Evolutionary conservation across 352 stramenopile species (phyloP).

Genomic region (Globisporangium radiosum): DNA sequence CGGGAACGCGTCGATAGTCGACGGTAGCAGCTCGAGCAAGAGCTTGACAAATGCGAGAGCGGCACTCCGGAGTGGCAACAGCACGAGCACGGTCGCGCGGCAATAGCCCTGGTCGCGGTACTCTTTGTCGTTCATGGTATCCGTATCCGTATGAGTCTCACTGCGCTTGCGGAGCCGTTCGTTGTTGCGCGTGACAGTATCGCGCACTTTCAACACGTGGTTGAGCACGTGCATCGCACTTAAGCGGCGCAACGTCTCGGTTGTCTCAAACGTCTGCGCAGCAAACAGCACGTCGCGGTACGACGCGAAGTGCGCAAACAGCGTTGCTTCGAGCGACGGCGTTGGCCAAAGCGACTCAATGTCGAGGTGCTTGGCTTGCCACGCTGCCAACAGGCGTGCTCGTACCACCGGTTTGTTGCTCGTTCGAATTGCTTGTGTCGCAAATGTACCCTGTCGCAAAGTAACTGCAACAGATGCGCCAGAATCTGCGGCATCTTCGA

Average conservation of each 20-base stretch:
- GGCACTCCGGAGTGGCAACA: conserved; percentile 61
- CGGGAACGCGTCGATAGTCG: conserved; percentile 50
- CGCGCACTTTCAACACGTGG: conserved; percentile 67
- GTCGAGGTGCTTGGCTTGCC: conserved; percentile 35
- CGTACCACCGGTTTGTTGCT: conserved; percentile 32
- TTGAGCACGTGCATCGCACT: conserved; percentile 76
- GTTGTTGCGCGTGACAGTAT: conserved; percentile 66
- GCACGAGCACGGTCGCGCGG: conserved; percentile 57
- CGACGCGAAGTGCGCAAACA: conserved; percentile 40
- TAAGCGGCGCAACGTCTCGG: conserved; percentile 39
- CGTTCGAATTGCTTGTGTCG: conserved; percentile 9
- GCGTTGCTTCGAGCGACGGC: conserved; percentile 37
- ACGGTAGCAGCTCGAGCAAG: conserved; percentile 52
- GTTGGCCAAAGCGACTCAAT: conserved; percentile 21
- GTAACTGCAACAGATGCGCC: conserved; percentile 12
- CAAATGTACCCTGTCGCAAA: too few species aligned
- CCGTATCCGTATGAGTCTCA: conserved; percentile 6
- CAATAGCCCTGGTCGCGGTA: conserved; percentile 78
- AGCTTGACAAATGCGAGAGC: conserved; percentile 60
- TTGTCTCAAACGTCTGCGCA: conserved; percentile 58
- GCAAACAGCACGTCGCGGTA: conserved; percentile 73
- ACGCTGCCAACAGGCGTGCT: conserved; percentile 37
- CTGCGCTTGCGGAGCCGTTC: conserved; percentile 49
- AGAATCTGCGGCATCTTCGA: conserved; percentile 16
- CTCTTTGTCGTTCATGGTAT: conserved; percentile 46